Conservation (phyloP, 805 yeast genomes). For the Komagataella ulmi region DNA sequence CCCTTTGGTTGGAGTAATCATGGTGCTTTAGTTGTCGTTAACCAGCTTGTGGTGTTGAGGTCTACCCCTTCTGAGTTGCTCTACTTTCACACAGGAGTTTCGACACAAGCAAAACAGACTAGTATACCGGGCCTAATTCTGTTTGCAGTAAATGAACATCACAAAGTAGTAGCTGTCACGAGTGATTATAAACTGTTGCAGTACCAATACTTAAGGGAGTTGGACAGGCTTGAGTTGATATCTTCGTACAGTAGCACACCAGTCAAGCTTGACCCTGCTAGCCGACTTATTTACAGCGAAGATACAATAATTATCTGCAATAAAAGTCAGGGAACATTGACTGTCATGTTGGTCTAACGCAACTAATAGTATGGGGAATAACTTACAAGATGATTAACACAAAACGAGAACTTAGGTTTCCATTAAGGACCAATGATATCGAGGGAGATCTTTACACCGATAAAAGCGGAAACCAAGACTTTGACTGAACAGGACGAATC, state of each 20-base stretch:
- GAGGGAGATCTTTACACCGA: neutral
- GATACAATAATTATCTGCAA: neutral
- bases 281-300: neutral
- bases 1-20: neutral
- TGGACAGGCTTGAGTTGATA: neutral
- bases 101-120: neutral
- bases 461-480: neutral
- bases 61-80: neutral
- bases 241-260: neutral
- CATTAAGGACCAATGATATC: neutral
- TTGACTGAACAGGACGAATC: neutral
- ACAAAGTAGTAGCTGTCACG: neutral
- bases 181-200: neutral
- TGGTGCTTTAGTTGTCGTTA: neutral
- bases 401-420: neutral
- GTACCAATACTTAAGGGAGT: neutral
- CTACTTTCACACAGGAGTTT: neutral
- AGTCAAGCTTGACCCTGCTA: neutral
- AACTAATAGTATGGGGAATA: neutral
- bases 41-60: neutral
- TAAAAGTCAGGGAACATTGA: neutral
- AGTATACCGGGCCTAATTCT: neutral
- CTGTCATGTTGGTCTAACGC: neutral
- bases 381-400: no score
- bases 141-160: neutral